phyloP scores from a whole-genome alignment of 352 stramenopile species.

The Plasmopara muralis region DNA sequence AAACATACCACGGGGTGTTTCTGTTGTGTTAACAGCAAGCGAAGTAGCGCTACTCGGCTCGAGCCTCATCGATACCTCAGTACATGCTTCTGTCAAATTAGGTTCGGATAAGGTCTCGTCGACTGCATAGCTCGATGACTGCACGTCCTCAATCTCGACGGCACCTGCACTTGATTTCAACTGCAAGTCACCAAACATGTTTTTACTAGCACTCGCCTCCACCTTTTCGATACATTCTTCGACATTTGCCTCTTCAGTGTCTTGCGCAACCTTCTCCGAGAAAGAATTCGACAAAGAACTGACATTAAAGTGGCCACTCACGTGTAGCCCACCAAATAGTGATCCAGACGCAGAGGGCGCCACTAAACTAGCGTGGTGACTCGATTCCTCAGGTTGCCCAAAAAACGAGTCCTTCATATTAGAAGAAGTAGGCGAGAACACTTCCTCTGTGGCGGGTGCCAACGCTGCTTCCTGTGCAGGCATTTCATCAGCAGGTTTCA shows the following conservation, averaged over 20 bases:
- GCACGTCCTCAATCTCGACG: constrained; percentile 6
- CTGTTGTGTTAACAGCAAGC: constrained; percentile 1
- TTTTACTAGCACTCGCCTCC: constrained; percentile 3
- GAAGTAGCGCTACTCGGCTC: constrained; percentile 6
- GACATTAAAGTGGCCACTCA: constrained; percentile 32
- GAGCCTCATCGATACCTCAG: constrained; percentile 14
- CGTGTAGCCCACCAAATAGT: constrained; percentile 39
- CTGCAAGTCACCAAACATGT: constrained; percentile 22
- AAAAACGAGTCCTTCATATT: constrained; percentile 52
- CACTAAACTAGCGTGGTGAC: constrained; percentile 13
- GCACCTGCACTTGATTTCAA: constrained; percentile 15
- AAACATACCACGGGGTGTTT: constrained; percentile 7
- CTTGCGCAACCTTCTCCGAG: constrained; percentile 7
- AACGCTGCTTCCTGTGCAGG: constrained; percentile 8
- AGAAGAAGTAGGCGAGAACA: constrained; percentile 34
- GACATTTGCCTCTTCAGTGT: constrained; percentile 3
- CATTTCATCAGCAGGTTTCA: constrained; percentile 4
- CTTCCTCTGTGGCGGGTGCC: constrained; percentile 11
- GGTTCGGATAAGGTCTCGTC: neutral
- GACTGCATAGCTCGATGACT: constrained; percentile 12
- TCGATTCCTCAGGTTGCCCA: constrained; percentile 16
- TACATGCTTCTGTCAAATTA: neutral
- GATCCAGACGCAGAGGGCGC: constrained; percentile 22
- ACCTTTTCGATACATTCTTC: neutral
- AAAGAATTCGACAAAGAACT: constrained; percentile 16